Evolutionary conservation across 768 basidiomycete genomes (phyloP).

Genomic region (Naganishia randhawae): DNA sequence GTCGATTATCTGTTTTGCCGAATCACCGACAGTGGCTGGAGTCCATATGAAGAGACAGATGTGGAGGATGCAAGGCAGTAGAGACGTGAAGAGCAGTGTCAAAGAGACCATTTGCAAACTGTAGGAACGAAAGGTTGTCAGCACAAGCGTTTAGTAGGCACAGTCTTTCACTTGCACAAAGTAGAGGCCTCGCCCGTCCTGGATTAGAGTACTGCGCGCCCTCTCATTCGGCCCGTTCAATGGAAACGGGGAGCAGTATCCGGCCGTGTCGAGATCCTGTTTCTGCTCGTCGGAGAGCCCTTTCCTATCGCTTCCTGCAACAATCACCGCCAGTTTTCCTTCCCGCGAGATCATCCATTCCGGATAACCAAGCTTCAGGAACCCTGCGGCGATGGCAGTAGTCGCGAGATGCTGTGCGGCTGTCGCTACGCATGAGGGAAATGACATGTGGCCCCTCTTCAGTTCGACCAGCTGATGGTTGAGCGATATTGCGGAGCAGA

Average conservation of each 20-base stretch:
- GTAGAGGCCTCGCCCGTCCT: constrained; percentile 39
- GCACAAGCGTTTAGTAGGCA: neutral
- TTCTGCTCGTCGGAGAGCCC: neutral
- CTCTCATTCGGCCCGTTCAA: neutral
- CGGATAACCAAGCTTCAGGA: neutral
- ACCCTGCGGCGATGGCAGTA: constrained; percentile 2
- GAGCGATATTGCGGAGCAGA: neutral
- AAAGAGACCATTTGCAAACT: constrained; percentile 40
- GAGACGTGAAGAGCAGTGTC: constrained; percentile 44
- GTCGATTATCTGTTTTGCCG: too few species aligned
- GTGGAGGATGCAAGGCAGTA: constrained; percentile 46
- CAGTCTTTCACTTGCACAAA: constrained; percentile 37
- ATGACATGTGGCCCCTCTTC: too few species aligned
- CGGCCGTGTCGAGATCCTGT: too few species aligned
- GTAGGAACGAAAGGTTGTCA: neutral
- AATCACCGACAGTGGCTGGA: neutral
- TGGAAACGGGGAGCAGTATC: too few species aligned
- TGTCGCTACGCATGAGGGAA: too few species aligned
- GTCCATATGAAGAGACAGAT: constrained; percentile 47
- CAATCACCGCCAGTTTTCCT: neutral
- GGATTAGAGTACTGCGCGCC: neutral
- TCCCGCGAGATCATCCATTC: neutral
- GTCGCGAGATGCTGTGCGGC: constrained; percentile 18
- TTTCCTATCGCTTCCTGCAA: neutral
- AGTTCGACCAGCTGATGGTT: too few species aligned